These are phyloP conservation scores for Kwoniella dejecticola DNA, from an alignment of 768 basidiomycete genomes.

Conservation along the genomic window DNA sequence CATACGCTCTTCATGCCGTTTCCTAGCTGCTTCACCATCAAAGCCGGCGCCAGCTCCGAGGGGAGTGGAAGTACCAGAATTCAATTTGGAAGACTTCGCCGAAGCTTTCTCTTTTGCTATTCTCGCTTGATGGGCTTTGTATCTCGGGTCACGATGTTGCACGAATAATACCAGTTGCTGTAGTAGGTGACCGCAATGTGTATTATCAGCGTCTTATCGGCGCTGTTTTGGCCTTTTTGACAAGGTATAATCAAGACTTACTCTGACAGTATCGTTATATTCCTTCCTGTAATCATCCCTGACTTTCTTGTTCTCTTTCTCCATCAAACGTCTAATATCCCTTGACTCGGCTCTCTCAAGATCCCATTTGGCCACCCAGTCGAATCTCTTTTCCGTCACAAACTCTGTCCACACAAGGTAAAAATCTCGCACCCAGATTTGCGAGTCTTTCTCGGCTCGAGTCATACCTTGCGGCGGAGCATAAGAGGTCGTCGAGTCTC, in stretches of 20 bases:
- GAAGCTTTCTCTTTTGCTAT: constrained; percentile 34
- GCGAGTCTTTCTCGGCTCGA: constrained; percentile 56
- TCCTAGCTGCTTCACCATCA: constrained; percentile 53
- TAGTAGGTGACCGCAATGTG: not conserved
- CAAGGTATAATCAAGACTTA: too few species aligned
- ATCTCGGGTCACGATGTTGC: constrained; percentile 82
- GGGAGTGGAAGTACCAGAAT: constrained; percentile 25
- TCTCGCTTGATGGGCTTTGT: constrained; percentile 56
- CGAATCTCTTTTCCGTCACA: constrained; percentile 79
- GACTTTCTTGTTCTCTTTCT: constrained; percentile 91
- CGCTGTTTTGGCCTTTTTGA: too few species aligned
- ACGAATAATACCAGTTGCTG: constrained; percentile 53
- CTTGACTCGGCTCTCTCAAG: constrained; percentile 81
- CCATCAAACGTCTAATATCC: constrained; percentile 83
- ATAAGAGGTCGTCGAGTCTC: constrained; percentile 76
- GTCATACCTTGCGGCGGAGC: constrained; percentile 53
- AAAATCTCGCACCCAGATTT: constrained; percentile 69
- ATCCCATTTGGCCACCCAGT: constrained; percentile 85
- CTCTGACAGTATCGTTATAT: constrained; percentile 88
- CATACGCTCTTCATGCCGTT: constrained; percentile 49
- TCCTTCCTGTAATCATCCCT: constrained; percentile 84
- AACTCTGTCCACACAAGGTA: constrained; percentile 88
- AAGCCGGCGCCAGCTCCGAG: not conserved
- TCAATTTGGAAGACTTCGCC: constrained; percentile 56
- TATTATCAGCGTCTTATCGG: too few species aligned